Percentiles rank a stretch among this genome's conserved stretches.
Conservation (phyloP, 345 rosid genomes). For the Boechera retrofracta region DNA sequence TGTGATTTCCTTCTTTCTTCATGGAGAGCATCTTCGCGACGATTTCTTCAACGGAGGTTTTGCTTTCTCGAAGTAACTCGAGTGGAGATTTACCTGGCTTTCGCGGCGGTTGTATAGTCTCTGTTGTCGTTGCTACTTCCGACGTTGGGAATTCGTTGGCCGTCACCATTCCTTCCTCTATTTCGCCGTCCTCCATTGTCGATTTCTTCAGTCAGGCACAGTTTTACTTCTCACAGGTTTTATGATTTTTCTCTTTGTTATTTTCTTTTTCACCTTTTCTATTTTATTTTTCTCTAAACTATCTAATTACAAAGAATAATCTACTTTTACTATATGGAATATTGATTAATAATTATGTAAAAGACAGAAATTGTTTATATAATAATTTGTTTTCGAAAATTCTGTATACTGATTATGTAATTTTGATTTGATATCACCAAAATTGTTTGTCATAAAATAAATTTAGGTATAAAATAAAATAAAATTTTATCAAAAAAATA, state of each 20-base stretch:
- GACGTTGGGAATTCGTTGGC: constrained; percentile 41
- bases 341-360: no score
- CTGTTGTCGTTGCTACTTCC: constrained; percentile 8
- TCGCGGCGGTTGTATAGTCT: constrained; percentile 36
- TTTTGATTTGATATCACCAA: no score
- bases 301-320: no score
- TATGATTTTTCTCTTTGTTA: not conserved
- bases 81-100: constrained; percentile 58
- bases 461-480: no score
- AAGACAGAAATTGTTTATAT: no score
- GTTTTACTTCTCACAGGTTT: not conserved
- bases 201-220: not conserved
- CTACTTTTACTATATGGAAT: no score
- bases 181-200: constrained; percentile 93
- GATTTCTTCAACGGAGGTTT: constrained; percentile 77
- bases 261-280: no score
- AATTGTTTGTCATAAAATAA: no score
- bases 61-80: constrained; percentile 72
- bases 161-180: constrained; percentile 70
- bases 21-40: constrained; percentile 64
- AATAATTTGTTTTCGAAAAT: no score
- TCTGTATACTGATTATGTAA: no score
- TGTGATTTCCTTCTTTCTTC: constrained; percentile 59
- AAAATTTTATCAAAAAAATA: no score
- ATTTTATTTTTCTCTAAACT: not conserved